Base-by-base conservation (phyloP, 1,284 basidiomycete species). In the Naganishia liquefaciens region DNA sequence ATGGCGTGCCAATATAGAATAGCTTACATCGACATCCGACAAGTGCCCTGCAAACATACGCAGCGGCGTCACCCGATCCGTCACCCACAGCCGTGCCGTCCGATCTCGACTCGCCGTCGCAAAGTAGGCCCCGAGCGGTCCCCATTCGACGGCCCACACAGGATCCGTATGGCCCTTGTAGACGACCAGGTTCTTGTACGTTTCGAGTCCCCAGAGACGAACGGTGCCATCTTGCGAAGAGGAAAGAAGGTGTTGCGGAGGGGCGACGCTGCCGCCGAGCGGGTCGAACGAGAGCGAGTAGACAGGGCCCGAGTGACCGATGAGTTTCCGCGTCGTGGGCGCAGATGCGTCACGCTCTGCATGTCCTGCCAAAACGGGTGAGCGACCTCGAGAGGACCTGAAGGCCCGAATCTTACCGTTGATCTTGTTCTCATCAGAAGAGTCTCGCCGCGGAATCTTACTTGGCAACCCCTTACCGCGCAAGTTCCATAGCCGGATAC, bases 71-170 rank as follows among this genome's bases (percentile, higher is more conserved):
- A 88, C 86, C 62, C 93, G 83, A 75, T 99, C 96, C 2, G 94
- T 94, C 37, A 89, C 92, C 96, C 96, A 99, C 49, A 99, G 82
- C 70, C 95, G 84, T 0, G 96, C 96, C 2, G 96, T 97, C 68
- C 91, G 83, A 79, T 99, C 96, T 55, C 95, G 83, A 74, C 92
- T 94, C 5, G 87, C 93, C 13, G 92, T 95, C 0, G 95, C 95
- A 78, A 99, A 99, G 80, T 99, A 98, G n/a, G 95, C 87, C 5
- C 96, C 95, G 81, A 92, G 86, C 7, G 95, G 94, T 70, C 91
- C 93, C 96, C 96, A 99, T 76, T 97, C 88, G 10, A 96, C 92
- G 72, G 98, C 94, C 96, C 96, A 99, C 0, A 99, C 88, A 0
- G 96, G 94, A 76, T 96, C 94, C 2, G 72, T 74, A 74, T 99